Conservation (phyloP, 139 green algal species). For the Penium margaritaceum region DNA sequence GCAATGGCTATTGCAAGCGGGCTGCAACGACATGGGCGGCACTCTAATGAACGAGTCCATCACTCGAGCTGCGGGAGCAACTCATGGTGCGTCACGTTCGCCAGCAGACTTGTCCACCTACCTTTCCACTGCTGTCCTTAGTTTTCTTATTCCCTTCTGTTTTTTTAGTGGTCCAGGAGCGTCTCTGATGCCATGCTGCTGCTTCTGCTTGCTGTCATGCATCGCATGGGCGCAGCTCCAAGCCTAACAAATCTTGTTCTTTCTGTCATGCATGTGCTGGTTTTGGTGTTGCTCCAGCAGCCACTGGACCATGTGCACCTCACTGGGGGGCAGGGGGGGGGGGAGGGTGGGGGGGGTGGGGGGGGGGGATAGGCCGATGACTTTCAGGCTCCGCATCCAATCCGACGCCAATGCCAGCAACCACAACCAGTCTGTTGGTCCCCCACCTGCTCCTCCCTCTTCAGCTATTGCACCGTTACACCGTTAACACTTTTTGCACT, state of each 20-base stretch:
- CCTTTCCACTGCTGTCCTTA: neutral
- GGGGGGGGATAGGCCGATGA: too few relatives aligned
- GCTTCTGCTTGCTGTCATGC: neutral
- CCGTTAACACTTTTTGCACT: neutral
- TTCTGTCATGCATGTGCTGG: neutral
- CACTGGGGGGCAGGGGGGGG: neutral
- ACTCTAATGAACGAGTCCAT: conserved; percentile 86
- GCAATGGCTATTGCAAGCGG: conserved; percentile 59
- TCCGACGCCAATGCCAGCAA: too few relatives aligned
- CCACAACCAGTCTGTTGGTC: too few relatives aligned
- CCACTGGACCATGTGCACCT: neutral
- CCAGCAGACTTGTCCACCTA: neutral
- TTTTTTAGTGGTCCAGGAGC: neutral
- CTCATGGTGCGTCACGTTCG: conserved; percentile 51
- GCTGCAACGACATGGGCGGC: conserved; percentile 87
- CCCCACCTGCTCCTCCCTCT: neutral
- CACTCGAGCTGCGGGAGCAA: conserved; percentile 70
- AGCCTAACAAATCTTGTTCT: neutral
- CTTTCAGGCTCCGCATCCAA: too few relatives aligned
- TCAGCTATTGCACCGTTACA: neutral
- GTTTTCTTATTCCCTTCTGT: neutral
- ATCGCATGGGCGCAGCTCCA: neutral
- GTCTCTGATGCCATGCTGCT: neutral
- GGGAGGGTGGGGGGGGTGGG: neutral
- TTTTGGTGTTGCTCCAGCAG: neutral